Evolutionary conservation across 495 filamentous ascomycete genomes (phyloP), one percentile per base, ranked within the genome.

Genomic region (Pyrenula massariospora): DNA sequence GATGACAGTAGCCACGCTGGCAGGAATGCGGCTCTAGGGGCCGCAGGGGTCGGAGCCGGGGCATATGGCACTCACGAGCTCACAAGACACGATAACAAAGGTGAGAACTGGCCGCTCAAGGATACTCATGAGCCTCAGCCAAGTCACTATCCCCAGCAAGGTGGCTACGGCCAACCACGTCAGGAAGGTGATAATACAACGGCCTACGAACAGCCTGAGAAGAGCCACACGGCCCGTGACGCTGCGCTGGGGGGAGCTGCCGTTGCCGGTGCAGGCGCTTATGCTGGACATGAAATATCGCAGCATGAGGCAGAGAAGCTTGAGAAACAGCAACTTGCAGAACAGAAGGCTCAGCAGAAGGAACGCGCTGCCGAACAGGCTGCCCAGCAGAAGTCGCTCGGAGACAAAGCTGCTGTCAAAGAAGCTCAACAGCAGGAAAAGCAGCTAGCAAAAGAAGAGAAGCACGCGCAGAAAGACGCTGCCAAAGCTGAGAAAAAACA

Each of bases 341-440:
- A 42, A 49, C 52, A 59, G 8, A 55, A 62, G 15, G 60, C 61
- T 25, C 56, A 66, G 2, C 36, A 62, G 21, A 59, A 64, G 53
- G n/a, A 59, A 20, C 23, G 54, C 12, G 54, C 59, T 47, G 55
- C 63, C 22, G 55, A 62, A 22, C 23, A 51, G 11, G 61, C 55
- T 10, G 61, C 63, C 47, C 52, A 59, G 55, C 51, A 53, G 25
- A 61, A 70, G 24, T 25, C 24, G 57, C 51, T 60, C 51, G n/a
- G n/a, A n/a, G 52, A 58, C 59, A 57, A 60, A 50, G 49, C 56
- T 12, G 52, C 53, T 23, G 58, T 60, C 2, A 58, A 63, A 51
- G 60, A 66, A 47, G 63, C 60, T 36, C 54, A 60, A 3, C 63
- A 69, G 56, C 65, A 60, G 49, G 64, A 68, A 31, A 62, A 61